Base-by-base conservation (phyloP, 768 basidiomycete genomes). In the Pisolithus microcarpus region DNA sequence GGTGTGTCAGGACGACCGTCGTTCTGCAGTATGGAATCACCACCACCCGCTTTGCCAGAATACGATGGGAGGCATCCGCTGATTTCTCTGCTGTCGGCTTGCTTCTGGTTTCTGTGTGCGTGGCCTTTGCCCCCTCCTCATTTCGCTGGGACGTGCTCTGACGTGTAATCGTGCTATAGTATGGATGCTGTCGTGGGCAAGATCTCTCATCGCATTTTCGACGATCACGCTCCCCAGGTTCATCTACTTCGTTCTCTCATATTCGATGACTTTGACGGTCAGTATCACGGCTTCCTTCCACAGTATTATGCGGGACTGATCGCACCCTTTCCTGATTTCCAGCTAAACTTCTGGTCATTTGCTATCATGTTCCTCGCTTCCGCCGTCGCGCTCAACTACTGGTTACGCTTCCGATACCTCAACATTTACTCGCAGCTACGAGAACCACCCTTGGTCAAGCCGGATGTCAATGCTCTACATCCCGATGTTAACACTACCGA, bases 281-380 rank as follows among this genome's bases (percentile, higher is more conserved):
- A 43, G 43, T 80, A 21, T 38, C 48, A 51, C 55, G 44, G 16
- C 7, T 52, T 48, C 16, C 7, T 36, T 30, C 21, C 23, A 6
- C 28, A 18, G 26, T 34, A 38, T 40, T 18, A n/a, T 24, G 30
- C 16, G 38, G 57, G 43, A 56, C n/a, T 7, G 26, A 28, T 43
- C 36, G 47, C 30, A 45, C 50, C 18, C 40, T 30, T 53, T 43
- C 46, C 23, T n/a, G 45, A 31, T 26, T 65, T 24, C 30, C 65
- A 94, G 82, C 79, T 98, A 43, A 90, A 90, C 58, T 96, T 96
- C 67, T 92, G 91, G 78, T 88, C 87, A 39, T 85, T 97, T 57
- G 85, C 86, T 6, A 74, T 86, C 54, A 75, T 95, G 9, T 89
- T 92, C 56, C 69, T 75, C 13, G 72, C 83, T 16, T 82, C 82